Base-by-base conservation (phyloP, 345 rosid genomes). In the Gossypium bickii region DNA sequence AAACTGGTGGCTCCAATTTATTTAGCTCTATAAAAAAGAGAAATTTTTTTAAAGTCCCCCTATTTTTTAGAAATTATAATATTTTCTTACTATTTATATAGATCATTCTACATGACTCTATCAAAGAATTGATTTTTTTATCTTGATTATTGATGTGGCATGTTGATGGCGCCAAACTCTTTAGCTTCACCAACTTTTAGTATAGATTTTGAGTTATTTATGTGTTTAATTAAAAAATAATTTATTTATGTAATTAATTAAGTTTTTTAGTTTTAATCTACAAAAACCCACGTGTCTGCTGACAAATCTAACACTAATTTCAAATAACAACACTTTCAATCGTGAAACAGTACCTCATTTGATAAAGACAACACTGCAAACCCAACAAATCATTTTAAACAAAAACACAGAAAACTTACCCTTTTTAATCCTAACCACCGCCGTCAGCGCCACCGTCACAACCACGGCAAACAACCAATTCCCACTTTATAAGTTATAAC, bases 131-230 rank as follows among this genome's bases (percentile, higher is more conserved):
- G 2, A 27, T 27, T 27, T 27, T 24, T 24, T 27, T 27, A 27
- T 27, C 0, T 3, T 27, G 0, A 2, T 27, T 27, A 0, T 0
- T 27, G 0, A 2, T 0, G 29, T 27, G 0, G 0, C 3, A 27
- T 2, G 3, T 27, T 27, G 3, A 0, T 27, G 0, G 2, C 2
- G 0, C 0, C 3, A 2, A 27, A 27, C 29, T 27, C 0, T 27
- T 27, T 27, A 2, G 0, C 3, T 27, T 3, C 0, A 27, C 0
- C 0, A 2, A 2, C 0, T 27, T 27, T 27, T 0, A 27, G 0
- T 27, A 0, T 27, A 27, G 0, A 27, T 27, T 27, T 27, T 27
- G 2, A 27, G 0, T 27, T 0, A 27, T 27, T 0, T 27, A 27
- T 0, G 3, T 0, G 3, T 27, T 27, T 27, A 27, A 27, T 27